These are phyloP conservation scores for Akanthomyces uredinophilus DNA, from an alignment of 2,329 filamentous ascomycete genomes.

Conservation along the genomic window DNA sequence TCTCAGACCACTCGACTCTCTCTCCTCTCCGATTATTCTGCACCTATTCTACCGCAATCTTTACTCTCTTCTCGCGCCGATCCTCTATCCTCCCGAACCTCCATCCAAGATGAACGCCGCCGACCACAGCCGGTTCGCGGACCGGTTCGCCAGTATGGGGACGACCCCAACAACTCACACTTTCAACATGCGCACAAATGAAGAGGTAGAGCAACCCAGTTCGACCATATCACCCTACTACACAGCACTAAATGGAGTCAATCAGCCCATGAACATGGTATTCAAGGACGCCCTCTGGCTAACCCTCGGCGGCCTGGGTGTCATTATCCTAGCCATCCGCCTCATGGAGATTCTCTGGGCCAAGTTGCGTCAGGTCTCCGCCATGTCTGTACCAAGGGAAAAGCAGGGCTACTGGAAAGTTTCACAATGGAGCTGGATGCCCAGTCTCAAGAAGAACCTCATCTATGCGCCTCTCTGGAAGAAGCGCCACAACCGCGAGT, in stretches of 20 bases:
- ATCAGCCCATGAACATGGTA: slow-evolving; percentile 52
- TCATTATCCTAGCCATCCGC: slow-evolving; percentile 49
- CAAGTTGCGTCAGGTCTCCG: slow-evolving; percentile 53
- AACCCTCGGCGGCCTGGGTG: slow-evolving; percentile 51
- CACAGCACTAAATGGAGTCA: slow-evolving; percentile 54
- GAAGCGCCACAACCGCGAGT: slow-evolving; percentile 64
- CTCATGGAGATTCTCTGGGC: slow-evolving; percentile 50
- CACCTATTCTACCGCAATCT: slow-evolving; percentile 3
- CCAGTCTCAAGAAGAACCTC: slow-evolving; percentile 56
- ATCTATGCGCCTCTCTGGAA: slow-evolving; percentile 56
- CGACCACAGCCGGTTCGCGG: slow-evolving; percentile 28
- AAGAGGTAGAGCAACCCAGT: slow-evolving; percentile 29
- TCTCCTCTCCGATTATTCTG: slow-evolving; percentile 3
- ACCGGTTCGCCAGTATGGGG: slow-evolving; percentile 25
- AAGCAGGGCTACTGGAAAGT: slow-evolving; percentile 56
- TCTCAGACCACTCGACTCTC: background rate
- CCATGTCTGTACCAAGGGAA: slow-evolving; percentile 48
- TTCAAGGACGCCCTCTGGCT: slow-evolving; percentile 57
- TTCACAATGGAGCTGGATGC: slow-evolving; percentile 56
- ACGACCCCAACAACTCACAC: slow-evolving; percentile 28
- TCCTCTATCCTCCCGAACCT: background rate
- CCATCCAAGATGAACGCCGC: slow-evolving; percentile 22
- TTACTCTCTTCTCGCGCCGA: slow-evolving; percentile 9
- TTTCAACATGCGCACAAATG: slow-evolving; percentile 20
- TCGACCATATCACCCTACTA: slow-evolving; percentile 52